Evolutionary conservation across 257 asterid genomes (phyloP).

Genomic region (Solanum clarkiae): DNA sequence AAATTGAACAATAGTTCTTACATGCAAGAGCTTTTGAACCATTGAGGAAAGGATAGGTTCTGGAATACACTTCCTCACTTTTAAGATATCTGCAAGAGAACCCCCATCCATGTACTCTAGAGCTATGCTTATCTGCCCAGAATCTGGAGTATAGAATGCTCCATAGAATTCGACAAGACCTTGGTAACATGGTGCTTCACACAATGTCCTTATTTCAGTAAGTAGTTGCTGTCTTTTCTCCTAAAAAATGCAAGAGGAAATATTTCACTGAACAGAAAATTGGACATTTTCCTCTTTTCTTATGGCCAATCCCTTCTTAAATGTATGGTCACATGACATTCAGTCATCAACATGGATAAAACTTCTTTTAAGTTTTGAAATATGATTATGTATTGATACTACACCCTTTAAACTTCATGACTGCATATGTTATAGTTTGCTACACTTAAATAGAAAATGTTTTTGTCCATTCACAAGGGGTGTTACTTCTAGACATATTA

Average conservation of each 20-base stretch:
- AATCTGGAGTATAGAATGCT: constrained; percentile 92
- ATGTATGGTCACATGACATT: background rate
- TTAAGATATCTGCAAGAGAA: constrained; percentile 78
- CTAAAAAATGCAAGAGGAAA: constrained; percentile 28
- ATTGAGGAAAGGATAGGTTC: constrained; percentile 68
- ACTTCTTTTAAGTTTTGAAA: background rate
- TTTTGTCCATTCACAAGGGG: background rate
- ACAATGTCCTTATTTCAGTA: constrained; percentile 84
- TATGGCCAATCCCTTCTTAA: background rate
- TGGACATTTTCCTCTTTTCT: background rate
- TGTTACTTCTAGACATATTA: background rate
- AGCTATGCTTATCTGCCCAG: constrained; percentile 97
- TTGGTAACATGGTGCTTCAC: constrained; percentile 87
- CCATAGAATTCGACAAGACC: constrained; percentile 96
- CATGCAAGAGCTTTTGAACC: constrained; percentile 82
- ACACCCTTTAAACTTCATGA: background rate
- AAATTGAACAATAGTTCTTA: constrained; percentile 21
- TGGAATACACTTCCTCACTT: constrained; percentile 53
- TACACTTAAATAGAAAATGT: background rate
- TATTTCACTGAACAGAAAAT: constrained; percentile 1
- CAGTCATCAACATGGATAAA: background rate
- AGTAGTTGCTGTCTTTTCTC: constrained; percentile 97
- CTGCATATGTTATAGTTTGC: background rate
- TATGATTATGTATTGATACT: background rate
- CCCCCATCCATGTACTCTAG: constrained; percentile 99